Conservation (phyloP, 2,329 filamentous ascomycete species). For the Sarocladium brachiariae region DNA sequence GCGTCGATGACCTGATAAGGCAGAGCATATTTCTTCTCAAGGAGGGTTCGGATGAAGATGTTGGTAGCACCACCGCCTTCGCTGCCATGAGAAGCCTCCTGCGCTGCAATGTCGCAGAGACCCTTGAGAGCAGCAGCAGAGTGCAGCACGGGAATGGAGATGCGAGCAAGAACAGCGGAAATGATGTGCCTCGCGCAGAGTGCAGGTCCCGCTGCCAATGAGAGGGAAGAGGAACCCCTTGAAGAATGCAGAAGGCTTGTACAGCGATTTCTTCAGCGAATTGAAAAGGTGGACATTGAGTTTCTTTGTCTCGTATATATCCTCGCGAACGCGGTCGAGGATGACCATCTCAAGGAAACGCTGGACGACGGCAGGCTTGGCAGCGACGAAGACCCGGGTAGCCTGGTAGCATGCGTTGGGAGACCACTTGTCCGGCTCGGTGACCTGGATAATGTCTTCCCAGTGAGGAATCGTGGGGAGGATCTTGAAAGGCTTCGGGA, state of each 20-base stretch:
- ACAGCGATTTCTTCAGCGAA: constrained; percentile 80
- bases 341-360: constrained; percentile 82
- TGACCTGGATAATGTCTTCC: constrained; percentile 81
- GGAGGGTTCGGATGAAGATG: constrained; percentile 84
- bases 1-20: constrained; percentile 93
- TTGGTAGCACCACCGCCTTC: constrained; percentile 90
- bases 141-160: constrained; percentile 85
- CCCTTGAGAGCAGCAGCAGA: constrained; percentile 87
- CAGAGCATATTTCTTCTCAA: constrained; percentile 96
- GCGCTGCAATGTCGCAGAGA: constrained; percentile 88
- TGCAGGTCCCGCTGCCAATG: constrained; percentile 78
- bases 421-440: constrained; percentile 68
- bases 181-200: constrained; percentile 90
- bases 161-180: constrained; percentile 73
- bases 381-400: constrained; percentile 85
- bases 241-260: constrained; percentile 95
- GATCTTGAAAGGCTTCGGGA: constrained; percentile 97
- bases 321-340: constrained; percentile 82
- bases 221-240: constrained; percentile 93
- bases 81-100: constrained; percentile 74
- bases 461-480: constrained; percentile 85
- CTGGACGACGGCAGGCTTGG: constrained; percentile 72
- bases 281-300: constrained; percentile 95
- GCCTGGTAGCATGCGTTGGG: constrained; percentile 78
- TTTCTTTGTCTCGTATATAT: constrained; percentile 91